These are phyloP conservation scores for Typha latifolia DNA, from an alignment of 176 grass and related monocot genomes.

Conservation along the genomic window DNA sequence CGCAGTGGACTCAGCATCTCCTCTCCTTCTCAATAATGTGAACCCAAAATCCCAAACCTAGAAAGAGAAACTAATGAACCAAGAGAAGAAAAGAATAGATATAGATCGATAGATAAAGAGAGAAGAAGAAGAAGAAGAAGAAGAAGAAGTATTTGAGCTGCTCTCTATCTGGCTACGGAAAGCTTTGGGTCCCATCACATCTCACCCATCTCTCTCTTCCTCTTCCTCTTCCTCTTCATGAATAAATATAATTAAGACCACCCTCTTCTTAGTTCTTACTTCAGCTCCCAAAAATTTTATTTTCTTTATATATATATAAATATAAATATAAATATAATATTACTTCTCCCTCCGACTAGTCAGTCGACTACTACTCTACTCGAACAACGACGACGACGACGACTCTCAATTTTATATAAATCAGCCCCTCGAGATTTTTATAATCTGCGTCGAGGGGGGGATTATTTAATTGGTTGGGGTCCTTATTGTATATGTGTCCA, in stretches of 20 bases:
- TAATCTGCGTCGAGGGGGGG: too few relatives aligned
- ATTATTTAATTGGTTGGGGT: too few relatives aligned
- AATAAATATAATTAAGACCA: too few relatives aligned
- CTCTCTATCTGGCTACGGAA: neutral
- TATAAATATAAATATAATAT: too few relatives aligned
- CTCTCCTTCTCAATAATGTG: neutral
- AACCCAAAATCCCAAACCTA: neutral
- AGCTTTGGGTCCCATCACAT: neutral
- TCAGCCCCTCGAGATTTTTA: too few relatives aligned
- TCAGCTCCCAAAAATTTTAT: too few relatives aligned
- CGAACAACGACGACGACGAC: too few relatives aligned
- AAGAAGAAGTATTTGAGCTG: neutral
- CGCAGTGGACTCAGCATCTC: neutral
- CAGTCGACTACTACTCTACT: too few relatives aligned
- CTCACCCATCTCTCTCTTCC: neutral
- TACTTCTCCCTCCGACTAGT: too few relatives aligned
- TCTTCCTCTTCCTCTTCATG: neutral
- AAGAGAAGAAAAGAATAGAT: neutral
- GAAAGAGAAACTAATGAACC: too few relatives aligned
- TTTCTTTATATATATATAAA: too few relatives aligned
- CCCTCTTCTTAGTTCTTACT: neutral
- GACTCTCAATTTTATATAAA: constrained; percentile 12
- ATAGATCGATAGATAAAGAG: neutral
- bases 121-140: neutral
- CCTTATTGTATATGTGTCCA: constrained; percentile 2